Evolutionary conservation across 768 basidiomycete species (phyloP).

Genomic region (Melanogaster broomeanus): DNA sequence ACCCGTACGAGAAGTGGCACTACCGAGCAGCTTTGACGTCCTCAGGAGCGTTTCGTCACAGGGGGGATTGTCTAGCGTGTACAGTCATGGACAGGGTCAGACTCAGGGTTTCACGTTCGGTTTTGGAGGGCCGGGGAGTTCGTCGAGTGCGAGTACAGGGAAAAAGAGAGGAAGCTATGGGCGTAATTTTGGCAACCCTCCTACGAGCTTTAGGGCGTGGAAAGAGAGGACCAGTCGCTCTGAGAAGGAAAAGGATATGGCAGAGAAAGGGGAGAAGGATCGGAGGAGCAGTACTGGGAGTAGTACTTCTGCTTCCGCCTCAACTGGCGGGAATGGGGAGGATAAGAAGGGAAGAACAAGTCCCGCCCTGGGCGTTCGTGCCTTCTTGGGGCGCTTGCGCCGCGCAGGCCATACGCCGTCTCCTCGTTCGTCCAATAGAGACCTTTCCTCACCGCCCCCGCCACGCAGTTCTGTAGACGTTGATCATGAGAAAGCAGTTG

Average conservation of each 20-base stretch:
- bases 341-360: slow-evolving; percentile 26
- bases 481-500: slow-evolving; percentile 15
- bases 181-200: slow-evolving; percentile 24
- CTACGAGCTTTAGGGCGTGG: slow-evolving; percentile 28
- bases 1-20: slow-evolving; percentile 27
- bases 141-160: slow-evolving; percentile 19
- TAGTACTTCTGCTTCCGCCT: slow-evolving; percentile 11
- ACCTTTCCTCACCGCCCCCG: slow-evolving; percentile 15
- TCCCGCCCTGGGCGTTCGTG: slow-evolving; percentile 26
- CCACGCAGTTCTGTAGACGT: slow-evolving; percentile 4
- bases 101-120: slow-evolving; percentile 19
- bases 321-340: slow-evolving; percentile 17
- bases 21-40: slow-evolving; percentile 25
- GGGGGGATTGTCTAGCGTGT: slow-evolving; percentile 25
- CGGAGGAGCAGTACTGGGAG: slow-evolving; percentile 13
- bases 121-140: slow-evolving; percentile 15
- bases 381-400: slow-evolving; percentile 27
- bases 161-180: slow-evolving; percentile 10
- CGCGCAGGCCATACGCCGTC: slow-evolving; percentile 28
- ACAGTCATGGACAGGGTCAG: slow-evolving; percentile 18
- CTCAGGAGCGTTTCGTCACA: slow-evolving; percentile 34
- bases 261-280: slow-evolving; percentile 17
- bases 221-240: slow-evolving; percentile 18
- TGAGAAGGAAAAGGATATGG: slow-evolving; percentile 17
- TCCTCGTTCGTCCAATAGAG: slow-evolving; percentile 25